phyloP scores from a whole-genome alignment of 116 monocot species.

The Dioscorea cayenensis region DNA sequence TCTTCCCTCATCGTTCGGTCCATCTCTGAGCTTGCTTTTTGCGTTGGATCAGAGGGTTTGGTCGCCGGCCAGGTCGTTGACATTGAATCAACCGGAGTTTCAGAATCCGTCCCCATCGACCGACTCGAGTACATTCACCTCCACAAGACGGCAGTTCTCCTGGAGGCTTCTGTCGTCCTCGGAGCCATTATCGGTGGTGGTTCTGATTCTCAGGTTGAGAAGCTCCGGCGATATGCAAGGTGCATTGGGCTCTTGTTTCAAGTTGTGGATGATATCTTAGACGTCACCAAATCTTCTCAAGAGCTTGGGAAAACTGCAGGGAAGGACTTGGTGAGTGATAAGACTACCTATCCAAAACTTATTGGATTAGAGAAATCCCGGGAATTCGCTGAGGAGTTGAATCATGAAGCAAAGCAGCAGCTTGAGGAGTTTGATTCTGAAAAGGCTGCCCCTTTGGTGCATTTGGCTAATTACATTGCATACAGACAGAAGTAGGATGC shows the following conservation, averaged over 20 bases:
- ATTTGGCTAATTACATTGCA: slow-evolving; percentile 40
- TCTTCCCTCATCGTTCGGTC: slow-evolving; percentile 15
- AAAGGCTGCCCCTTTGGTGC: slow-evolving; percentile 35
- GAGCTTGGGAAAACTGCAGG: slow-evolving; percentile 66
- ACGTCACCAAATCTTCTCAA: slow-evolving; percentile 52
- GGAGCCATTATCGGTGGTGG: slow-evolving; percentile 51
- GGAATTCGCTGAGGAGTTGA: slow-evolving; percentile 38
- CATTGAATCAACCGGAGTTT: slow-evolving; percentile 23
- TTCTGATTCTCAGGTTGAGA: slow-evolving; percentile 35
- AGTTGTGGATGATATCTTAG: slow-evolving; percentile 56
- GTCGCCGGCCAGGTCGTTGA: slow-evolving; percentile 57
- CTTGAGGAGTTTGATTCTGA: slow-evolving; percentile 29
- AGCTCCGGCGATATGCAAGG: slow-evolving; percentile 34
- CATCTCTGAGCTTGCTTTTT: slow-evolving; percentile 29
- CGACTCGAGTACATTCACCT: slow-evolving; percentile 44
- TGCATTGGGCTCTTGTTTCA: slow-evolving; percentile 50
- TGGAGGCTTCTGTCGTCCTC: slow-evolving; percentile 49
- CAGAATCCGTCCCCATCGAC: slow-evolving; percentile 19
- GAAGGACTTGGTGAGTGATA: slow-evolving; percentile 50
- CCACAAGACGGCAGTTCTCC: slow-evolving; percentile 47
- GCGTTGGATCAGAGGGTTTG: slow-evolving; percentile 37
- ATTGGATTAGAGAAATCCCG: slow-evolving; percentile 36
- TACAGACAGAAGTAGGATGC: slow-evolving; percentile 26
- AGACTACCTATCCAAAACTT: slow-evolving; percentile 50
- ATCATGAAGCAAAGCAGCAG: slow-evolving; percentile 31